Base-by-base conservation (phyloP, 2,329 filamentous ascomycete species). In the Fusarium liriodendri region DNA sequence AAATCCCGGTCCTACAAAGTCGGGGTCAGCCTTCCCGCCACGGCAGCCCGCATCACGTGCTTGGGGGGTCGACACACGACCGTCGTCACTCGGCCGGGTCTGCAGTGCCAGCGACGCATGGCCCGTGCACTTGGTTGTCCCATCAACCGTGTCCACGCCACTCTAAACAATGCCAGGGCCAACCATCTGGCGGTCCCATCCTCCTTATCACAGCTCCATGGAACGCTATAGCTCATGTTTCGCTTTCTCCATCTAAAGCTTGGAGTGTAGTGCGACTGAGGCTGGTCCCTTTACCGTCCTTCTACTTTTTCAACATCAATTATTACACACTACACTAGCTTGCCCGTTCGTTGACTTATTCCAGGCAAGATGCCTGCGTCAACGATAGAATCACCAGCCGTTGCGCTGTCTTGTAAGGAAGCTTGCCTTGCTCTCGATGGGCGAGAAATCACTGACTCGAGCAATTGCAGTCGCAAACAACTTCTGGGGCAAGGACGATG, bases 401-500 rank as follows among this genome's bases (percentile, higher is more conserved):
- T 93, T 78, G 86, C 90, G 77, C 85, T 93, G 80, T 94, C 92
- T 55, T 94, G 91, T 93, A 85, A 79, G 87, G 64, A 64, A 57
- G 47, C 45, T 40, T 13, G 40, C 27, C 29, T 33, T 50, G 13
- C 20, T 14, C 20, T 42, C 57, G 10, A 18, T 20, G 16, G 35
- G 6, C 13, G 14, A 54, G 8, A 35, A 20, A 25, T 59, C 14
- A 32, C 79, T 80, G 62, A 79, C 70, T 60, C 35, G 22, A 57
- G 35, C 29, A 47, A 37, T 38, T 45, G 4, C 60, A 95, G 95
- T 99, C 86, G 96, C 97, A 79, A 99, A 99, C 86, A 99, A 99
- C 83, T 99, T 99, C 84, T 99, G 97, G 97, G 97, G 97, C 74
- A 98, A 97, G 87, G 96, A 98, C 83, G 97, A 99, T 87, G 97